Percentiles rank a stretch among this genome's conserved stretches.
Conservation (phyloP, 306 rosid genomes). For the Fragaria iinumae region DNA sequence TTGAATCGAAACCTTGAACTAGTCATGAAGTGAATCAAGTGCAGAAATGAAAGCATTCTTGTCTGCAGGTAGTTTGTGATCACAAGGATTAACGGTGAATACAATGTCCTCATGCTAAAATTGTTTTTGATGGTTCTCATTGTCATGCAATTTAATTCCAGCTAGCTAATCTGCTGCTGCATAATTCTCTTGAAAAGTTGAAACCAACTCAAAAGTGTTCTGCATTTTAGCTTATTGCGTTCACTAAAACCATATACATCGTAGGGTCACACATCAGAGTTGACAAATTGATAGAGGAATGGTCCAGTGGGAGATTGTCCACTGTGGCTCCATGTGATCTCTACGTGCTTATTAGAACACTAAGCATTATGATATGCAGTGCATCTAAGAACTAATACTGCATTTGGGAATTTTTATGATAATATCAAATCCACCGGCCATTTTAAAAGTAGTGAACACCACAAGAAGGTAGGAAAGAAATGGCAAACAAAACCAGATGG, state of each 20-base stretch:
- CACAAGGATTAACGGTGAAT: background rate
- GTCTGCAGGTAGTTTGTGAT: background rate
- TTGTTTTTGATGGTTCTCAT: background rate
- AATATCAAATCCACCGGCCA: slow-evolving; percentile 38
- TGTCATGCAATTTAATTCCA: slow-evolving; percentile 2
- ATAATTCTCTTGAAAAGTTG: background rate
- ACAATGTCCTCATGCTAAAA: background rate
- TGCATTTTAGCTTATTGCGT: background rate
- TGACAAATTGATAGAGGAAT: slow-evolving; percentile 9
- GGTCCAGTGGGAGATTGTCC: background rate
- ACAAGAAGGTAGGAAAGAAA: background rate
- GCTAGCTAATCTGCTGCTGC: background rate
- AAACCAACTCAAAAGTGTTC: background rate
- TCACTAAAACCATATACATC: background rate
- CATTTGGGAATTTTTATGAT: slow-evolving; percentile 3
- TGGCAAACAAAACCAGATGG: slow-evolving; percentile 26
- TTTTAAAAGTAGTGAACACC: slow-evolving; percentile 1
- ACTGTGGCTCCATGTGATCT: slow-evolving; percentile 12
- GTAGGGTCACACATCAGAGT: slow-evolving; percentile 25
- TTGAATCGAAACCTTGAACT: background rate
- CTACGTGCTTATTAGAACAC: slow-evolving; percentile 11
- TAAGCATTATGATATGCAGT: background rate
- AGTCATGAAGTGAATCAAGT: background rate
- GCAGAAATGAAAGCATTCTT: background rate
- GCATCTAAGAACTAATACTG: background rate